These are phyloP conservation scores for Yamadazyma oceani DNA, from an alignment of 1,139 yeast genomes.

Conservation along the genomic window DNA sequence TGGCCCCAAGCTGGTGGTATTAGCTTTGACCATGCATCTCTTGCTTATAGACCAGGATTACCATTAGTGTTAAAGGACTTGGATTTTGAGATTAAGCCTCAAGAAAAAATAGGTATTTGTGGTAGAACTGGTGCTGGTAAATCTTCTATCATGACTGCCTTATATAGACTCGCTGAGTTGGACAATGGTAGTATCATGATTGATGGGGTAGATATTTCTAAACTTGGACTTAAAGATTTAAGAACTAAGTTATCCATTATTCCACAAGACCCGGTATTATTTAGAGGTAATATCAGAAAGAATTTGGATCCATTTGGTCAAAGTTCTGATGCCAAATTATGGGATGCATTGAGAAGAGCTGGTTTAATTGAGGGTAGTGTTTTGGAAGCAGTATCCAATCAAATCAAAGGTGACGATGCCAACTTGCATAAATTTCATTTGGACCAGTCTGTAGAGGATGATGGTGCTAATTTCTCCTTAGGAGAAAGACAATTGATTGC, in stretches of 20 bases:
- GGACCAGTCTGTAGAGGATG: conserved; percentile 40
- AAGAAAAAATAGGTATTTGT: conserved; percentile 87
- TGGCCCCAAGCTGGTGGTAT: conserved; percentile 90
- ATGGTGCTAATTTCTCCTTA: conserved; percentile 39
- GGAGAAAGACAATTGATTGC: conserved; percentile 45
- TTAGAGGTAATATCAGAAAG: conserved; percentile 63
- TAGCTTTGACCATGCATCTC: conserved; percentile 68
- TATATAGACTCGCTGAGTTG: conserved; percentile 87
- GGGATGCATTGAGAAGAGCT: conserved; percentile 57
- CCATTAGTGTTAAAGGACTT: conserved; percentile 90
- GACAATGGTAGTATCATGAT: conserved; percentile 75
- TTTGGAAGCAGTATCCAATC: conserved; percentile 43
- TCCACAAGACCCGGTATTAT: conserved; percentile 79
- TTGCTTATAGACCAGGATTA: conserved; percentile 81
- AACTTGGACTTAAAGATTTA: conserved; percentile 55
- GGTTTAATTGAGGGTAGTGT: conserved; percentile 50
- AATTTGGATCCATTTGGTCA: conserved; percentile 67
- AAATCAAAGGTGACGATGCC: conserved; percentile 52
- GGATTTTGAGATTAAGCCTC: conserved; percentile 71
- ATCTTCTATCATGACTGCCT: conserved; percentile 90
- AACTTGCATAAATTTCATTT: conserved; percentile 30
- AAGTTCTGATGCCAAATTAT: conserved; percentile 51
- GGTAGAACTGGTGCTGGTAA: conserved; percentile 99
- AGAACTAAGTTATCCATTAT: conserved; percentile 66
- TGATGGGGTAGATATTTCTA: conserved; percentile 82